Evolutionary conservation across 352 stramenopile species (phyloP).

Genomic region (Globisporangium radiosum): DNA sequence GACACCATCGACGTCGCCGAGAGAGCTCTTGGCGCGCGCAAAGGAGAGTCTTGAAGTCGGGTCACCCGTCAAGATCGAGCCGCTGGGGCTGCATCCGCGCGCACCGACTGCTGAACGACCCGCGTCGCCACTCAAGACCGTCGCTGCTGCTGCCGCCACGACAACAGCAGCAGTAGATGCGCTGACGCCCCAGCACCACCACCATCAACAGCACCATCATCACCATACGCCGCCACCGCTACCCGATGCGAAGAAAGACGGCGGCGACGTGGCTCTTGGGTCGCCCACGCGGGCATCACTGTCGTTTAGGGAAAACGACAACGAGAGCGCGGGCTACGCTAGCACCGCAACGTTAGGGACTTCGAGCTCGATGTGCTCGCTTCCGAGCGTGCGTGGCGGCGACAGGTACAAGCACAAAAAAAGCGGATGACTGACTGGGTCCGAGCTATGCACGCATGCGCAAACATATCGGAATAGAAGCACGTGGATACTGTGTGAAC

Average conservation of each 20-base stretch:
- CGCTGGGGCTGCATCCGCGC: slow-evolving; percentile 13
- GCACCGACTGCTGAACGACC: slow-evolving; percentile 2
- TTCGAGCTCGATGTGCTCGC: slow-evolving; percentile 18
- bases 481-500: too few relatives aligned
- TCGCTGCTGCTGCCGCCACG: too few relatives aligned
- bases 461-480: too few relatives aligned
- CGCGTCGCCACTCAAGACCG: slow-evolving; percentile 9
- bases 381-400: slow-evolving; percentile 46
- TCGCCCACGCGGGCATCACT: slow-evolving; percentile 7
- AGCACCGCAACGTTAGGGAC: not conserved
- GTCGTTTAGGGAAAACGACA: slow-evolving; percentile 12
- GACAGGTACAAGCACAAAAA: slow-evolving; percentile 43
- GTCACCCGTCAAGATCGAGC: slow-evolving; percentile 34
- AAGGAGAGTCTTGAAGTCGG: not conserved
- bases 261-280: not conserved
- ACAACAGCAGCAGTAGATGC: not conserved
- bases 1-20: not conserved
- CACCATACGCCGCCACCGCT: not conserved
- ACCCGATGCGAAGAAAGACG: slow-evolving; percentile 1
- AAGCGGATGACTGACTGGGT: too few relatives aligned
- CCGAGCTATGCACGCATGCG: too few relatives aligned
- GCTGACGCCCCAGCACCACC: not conserved
- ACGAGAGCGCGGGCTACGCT: not conserved
- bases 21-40: not conserved
- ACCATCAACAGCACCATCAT: not conserved